phyloP scores from a whole-genome alignment of 1,139 yeast genomes.

The Yamadazyma sp. region DNA sequence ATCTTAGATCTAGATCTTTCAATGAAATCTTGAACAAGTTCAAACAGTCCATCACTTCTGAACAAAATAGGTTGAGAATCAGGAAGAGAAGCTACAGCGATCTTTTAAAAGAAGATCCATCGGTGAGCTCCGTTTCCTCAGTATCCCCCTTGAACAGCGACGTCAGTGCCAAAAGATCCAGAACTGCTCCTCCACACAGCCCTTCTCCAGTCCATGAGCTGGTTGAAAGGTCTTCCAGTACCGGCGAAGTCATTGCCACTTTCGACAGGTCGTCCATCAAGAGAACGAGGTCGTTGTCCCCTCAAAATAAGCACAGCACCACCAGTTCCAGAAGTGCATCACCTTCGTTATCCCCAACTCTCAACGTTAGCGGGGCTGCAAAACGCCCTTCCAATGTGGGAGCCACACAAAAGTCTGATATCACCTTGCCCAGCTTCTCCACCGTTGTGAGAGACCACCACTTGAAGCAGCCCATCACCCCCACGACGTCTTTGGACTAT shows the following conservation, averaged over 20 bases:
- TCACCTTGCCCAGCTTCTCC: constrained; percentile 42
- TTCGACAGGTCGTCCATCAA: constrained; percentile 7
- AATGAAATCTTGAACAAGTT: constrained; percentile 31
- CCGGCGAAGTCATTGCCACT: constrained; percentile 2
- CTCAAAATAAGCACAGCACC: constrained; percentile 22
- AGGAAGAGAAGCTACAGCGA: constrained; percentile 18
- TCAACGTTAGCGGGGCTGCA: not conserved
- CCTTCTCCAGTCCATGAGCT: constrained; percentile 11
- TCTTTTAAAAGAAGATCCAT: constrained; percentile 14
- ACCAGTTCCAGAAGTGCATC: constrained; percentile 5
- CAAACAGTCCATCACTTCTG: constrained; percentile 21
- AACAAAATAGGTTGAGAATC: constrained; percentile 12
- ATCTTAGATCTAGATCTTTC: constrained; percentile 31
- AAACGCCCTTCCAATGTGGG: constrained; percentile 2
- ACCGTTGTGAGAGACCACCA: constrained; percentile 32
- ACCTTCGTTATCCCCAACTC: constrained; percentile 11
- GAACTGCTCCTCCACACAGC: constrained; percentile 51
- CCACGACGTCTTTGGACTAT: constrained; percentile 48
- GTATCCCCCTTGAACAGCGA: constrained; percentile 14
- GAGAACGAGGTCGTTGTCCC: constrained; percentile 38
- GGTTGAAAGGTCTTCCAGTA: not conserved
- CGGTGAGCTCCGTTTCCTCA: not conserved
- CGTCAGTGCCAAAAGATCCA: constrained; percentile 30
- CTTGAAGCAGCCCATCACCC: constrained; percentile 28
- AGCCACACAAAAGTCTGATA: constrained; percentile 11